Conservation (phyloP, 73 alveolate genomes). For the Durusdinium trenchii region DNA sequence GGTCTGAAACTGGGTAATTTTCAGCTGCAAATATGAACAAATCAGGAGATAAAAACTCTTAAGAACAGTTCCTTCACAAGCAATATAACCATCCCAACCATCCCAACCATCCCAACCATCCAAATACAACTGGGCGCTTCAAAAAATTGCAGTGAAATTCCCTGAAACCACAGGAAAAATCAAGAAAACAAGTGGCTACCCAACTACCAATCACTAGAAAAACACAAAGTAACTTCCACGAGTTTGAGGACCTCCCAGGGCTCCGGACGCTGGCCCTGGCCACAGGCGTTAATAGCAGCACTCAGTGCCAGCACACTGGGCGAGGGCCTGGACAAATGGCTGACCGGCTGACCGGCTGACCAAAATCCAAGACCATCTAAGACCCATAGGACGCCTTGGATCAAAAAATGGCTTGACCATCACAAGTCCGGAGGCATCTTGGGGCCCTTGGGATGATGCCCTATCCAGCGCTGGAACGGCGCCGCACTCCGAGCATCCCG, state of each 20-base stretch:
- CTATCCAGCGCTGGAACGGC: not conserved
- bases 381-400: no score
- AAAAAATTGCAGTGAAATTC: not conserved
- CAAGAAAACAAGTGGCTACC: no score
- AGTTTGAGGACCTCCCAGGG: not conserved
- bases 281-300: conserved; percentile 56
- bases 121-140: not conserved
- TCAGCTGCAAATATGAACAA: no score
- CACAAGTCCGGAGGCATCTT: not conserved
- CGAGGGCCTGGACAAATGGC: conserved; percentile 1
- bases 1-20: not conserved
- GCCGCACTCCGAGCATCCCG: not conserved
- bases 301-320: conserved; percentile 59
- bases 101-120: no score
- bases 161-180: not conserved
- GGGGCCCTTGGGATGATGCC: not conserved
- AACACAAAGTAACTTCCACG: not conserved
- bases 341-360: no score
- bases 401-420: no score
- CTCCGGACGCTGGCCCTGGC: conserved; percentile 32
- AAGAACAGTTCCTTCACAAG: no score
- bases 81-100: no score
- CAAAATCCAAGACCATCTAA: no score
- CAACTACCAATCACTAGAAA: not conserved
- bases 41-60: no score